phyloP scores from a whole-genome alignment of 2,329 filamentous ascomycete species.

The Cryphonectria nitschkei region DNA sequence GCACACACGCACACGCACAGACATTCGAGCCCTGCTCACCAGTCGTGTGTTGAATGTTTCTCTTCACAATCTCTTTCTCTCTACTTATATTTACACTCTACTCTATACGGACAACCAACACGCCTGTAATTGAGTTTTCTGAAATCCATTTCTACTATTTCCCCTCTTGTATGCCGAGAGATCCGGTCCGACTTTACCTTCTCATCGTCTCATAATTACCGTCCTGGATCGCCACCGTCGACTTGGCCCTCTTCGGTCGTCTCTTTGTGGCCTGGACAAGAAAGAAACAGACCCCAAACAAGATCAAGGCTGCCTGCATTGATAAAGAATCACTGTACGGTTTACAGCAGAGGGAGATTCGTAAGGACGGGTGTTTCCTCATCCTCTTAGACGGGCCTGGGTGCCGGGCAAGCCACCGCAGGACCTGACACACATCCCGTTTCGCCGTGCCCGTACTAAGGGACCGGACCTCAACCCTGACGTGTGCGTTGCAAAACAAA shows the following conservation, averaged over 20 bases:
- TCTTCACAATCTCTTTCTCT: background rate
- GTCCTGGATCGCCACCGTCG: background rate
- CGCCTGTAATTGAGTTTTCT: background rate
- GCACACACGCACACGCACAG: background rate
- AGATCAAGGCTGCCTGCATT: background rate
- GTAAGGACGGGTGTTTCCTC: background rate
- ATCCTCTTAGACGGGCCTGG: background rate
- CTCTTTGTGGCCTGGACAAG: background rate
- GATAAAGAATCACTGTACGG: background rate
- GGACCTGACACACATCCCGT: constrained; percentile 13
- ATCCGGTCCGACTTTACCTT: background rate
- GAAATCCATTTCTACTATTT: background rate
- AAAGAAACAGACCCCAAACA: background rate
- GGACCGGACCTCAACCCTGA: background rate
- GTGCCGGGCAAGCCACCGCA: background rate
- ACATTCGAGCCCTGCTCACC: background rate
- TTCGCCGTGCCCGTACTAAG: constrained; percentile 8
- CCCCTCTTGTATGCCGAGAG: background rate
- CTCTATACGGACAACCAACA: background rate
- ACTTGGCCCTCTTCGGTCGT: background rate
- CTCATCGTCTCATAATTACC: background rate
- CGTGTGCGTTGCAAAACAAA: constrained; percentile 2
- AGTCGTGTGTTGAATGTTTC: background rate
- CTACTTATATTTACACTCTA: background rate
- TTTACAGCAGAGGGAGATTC: background rate